Evolutionary conservation across 441 rosid species (phyloP).

Genomic region (Gossypium schwendimanii): DNA sequence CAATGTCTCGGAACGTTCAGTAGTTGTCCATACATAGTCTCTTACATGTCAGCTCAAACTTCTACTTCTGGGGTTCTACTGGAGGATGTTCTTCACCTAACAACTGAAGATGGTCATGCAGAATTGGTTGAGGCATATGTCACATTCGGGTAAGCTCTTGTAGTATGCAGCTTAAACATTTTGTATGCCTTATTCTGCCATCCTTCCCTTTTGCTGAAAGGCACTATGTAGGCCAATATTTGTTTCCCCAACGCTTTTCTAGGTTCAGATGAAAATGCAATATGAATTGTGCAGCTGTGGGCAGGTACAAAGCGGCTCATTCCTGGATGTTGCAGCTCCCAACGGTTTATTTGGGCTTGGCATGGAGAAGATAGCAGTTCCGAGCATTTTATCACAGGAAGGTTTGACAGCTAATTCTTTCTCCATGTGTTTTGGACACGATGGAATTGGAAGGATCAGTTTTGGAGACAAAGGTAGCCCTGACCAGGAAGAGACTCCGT

Average conservation of each 20-base stretch:
- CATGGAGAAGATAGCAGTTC: slow-evolving; percentile 64
- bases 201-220: slow-evolving; percentile 1
- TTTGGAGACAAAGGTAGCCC: slow-evolving; percentile 52
- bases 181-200: neutral
- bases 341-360: slow-evolving; percentile 63
- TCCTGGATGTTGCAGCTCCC: slow-evolving; percentile 67
- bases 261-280: slow-evolving; percentile 22
- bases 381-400: slow-evolving; percentile 52
- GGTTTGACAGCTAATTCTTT: slow-evolving; percentile 54
- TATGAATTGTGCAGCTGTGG: slow-evolving; percentile 58
- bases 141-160: slow-evolving; percentile 60
- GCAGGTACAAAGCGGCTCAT: slow-evolving; percentile 67
- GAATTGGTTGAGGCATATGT: slow-evolving; percentile 56
- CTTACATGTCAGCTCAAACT: slow-evolving; percentile 81
- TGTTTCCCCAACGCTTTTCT: slow-evolving; percentile 9
- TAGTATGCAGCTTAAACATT: neutral
- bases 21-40: slow-evolving; percentile 71
- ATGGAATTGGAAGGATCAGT: slow-evolving; percentile 59
- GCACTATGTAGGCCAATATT: neutral
- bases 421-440: slow-evolving; percentile 61
- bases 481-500: slow-evolving; percentile 38
- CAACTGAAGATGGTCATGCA: slow-evolving; percentile 37
- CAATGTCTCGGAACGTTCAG: slow-evolving; percentile 63
- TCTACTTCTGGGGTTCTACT: slow-evolving; percentile 72
- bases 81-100: slow-evolving; percentile 75